Evolutionary conservation across 2,329 filamentous ascomycete species (phyloP).

Genomic region (Aspergillus pseudonomiae): DNA sequence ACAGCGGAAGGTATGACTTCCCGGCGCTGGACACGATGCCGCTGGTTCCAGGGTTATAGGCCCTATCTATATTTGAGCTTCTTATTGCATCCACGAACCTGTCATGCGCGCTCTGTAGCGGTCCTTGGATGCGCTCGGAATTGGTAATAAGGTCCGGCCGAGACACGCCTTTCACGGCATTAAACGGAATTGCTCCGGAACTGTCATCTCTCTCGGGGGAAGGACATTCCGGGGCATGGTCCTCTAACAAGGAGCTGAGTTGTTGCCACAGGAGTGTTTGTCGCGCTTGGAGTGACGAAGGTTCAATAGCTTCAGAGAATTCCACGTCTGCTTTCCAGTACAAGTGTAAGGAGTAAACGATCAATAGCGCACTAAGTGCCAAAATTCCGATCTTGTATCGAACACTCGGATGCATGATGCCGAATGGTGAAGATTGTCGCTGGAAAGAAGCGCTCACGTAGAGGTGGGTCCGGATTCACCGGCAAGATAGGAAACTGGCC

Average conservation of each 20-base stretch:
- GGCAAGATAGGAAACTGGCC: neutral
- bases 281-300: neutral
- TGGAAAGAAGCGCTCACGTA: neutral
- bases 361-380: neutral
- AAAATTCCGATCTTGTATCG: neutral
- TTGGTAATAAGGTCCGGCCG: neutral
- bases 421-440: neutral
- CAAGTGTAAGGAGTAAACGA: neutral
- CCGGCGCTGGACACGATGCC: conserved; percentile 59
- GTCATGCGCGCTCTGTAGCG: neutral
- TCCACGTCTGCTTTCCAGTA: neutral
- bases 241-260: neutral
- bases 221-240: neutral
- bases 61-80: neutral
- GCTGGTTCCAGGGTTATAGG: conserved; percentile 42
- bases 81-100: neutral
- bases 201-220: neutral
- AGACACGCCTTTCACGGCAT: neutral
- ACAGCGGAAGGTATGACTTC: conserved; percentile 52
- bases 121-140: neutral
- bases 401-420: neutral
- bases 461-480: neutral
- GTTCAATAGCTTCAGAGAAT: neutral
- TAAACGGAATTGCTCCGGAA: neutral
- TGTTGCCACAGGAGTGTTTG: neutral